Base-by-base conservation (phyloP, 306 rosid genomes). In the Cucumis cinereus region DNA sequence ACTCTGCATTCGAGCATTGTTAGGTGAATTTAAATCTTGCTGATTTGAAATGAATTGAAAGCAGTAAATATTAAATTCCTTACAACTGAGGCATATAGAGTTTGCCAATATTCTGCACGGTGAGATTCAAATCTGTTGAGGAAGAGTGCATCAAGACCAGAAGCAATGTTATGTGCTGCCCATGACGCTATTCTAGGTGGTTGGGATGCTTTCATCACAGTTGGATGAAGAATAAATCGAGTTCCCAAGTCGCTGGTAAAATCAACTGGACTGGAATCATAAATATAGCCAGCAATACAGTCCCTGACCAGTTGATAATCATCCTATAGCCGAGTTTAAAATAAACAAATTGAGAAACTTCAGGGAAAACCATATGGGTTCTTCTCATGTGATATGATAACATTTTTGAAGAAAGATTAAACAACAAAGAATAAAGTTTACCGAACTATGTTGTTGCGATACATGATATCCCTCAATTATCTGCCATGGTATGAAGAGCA, bases 191-290 rank as follows among this genome's bases (percentile, higher is more conserved):
- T 80, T 83, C 85, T 85, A 72, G 98, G 98, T 30, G 98, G 96
- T 62, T 81, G 89, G 58, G 97, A 85, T 69, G 87, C 84, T 88
- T 90, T 94, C 75, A 86, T 82, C 81, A 86, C 90, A 75, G 86
- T 78, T 59, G 96, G 98, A 75, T 94, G 89, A 76, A 94, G 91
- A 85, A 94, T 61, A 83, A 92, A 92, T 77, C 82, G 88, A 77
- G 91, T 89, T 59, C 98, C 99, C 81, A 94, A 64, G 88, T 94
- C 96, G 75, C 99, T 88, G 80, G 96, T 92, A 82, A 92, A 95
- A 86, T 95, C 98, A 84, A 92, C 91, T 26, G 99, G 99, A 87
- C 98, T 85, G 76, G 99, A 94, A 82, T 94, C 99, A 79, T 89
- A 94, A 73, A 94, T 94, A 75, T 86, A 80, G 79, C 98, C 96